Evolutionary conservation across 805 yeast species (phyloP).

Genomic region (Wickerhamomyces queroliae): DNA sequence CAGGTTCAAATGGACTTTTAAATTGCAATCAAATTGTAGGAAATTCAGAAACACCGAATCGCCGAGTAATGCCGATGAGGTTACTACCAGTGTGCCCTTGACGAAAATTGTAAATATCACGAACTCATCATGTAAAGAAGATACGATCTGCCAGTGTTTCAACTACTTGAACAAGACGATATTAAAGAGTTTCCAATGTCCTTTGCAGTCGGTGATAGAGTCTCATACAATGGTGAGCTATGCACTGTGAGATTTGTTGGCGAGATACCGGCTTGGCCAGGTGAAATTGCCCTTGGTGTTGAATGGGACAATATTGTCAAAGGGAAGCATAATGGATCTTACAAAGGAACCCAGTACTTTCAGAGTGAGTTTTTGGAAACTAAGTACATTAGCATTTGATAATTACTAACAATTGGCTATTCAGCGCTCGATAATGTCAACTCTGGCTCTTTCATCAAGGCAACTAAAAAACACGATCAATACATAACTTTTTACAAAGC

Average conservation of each 20-base stretch:
- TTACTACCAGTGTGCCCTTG: too few species aligned
- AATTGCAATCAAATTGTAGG: too few species aligned
- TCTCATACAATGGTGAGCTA: constrained; percentile 34
- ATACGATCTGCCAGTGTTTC: too few species aligned
- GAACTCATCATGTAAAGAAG: too few species aligned
- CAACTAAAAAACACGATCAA: constrained; percentile 28
- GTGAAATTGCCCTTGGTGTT: constrained; percentile 56
- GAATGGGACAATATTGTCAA: constrained; percentile 76
- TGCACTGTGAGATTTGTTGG: constrained; percentile 69
- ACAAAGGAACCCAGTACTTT: constrained; percentile 55
- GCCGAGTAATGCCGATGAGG: too few species aligned
- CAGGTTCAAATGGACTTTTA: not conserved
- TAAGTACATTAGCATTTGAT: too few species aligned
- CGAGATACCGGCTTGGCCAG: constrained; percentile 55
- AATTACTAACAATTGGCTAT: constrained; percentile 7
- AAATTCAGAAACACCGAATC: too few species aligned
- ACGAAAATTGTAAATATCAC: too few species aligned
- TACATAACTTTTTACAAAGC: constrained; percentile 39
- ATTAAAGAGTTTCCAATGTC: too few species aligned
- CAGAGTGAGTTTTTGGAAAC: constrained; percentile 18
- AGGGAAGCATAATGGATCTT: constrained; percentile 69
- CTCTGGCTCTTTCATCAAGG: constrained; percentile 63
- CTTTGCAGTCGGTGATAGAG: constrained; percentile 22
- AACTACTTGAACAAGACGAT: too few species aligned
- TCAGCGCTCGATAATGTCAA: constrained; percentile 23